These are phyloP conservation scores for Paraphaeosphaeria sporulosa DNA, from an alignment of 2,329 filamentous ascomycete genomes.

Conservation along the genomic window DNA sequence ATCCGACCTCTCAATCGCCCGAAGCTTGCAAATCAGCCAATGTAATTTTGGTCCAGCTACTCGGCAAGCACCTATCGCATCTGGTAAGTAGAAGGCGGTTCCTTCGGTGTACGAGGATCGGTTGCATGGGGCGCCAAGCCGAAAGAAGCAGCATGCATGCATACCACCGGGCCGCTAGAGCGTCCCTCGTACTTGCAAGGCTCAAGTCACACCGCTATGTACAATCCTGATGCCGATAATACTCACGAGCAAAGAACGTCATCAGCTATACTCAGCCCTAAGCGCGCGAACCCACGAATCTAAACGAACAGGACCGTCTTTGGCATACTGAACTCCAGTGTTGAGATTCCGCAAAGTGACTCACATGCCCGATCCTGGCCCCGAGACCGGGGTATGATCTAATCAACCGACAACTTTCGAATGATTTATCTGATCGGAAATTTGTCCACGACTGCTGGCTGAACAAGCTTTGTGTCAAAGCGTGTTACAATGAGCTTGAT, in stretches of 20 bases:
- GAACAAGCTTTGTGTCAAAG: background rate
- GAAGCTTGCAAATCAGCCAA: slow-evolving; percentile 5
- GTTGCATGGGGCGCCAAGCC: background rate
- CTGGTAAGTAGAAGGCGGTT: background rate
- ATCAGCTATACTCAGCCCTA: background rate
- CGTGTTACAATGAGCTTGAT: background rate
- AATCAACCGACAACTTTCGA: background rate
- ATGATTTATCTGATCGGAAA: background rate
- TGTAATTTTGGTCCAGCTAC: background rate
- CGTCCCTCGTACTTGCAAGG: background rate
- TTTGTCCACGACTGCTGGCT: background rate
- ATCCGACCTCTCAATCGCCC: slow-evolving; percentile 4
- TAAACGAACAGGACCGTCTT: background rate
- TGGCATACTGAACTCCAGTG: background rate
- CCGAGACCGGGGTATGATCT: background rate
- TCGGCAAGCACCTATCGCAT: background rate
- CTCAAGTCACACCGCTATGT: background rate
- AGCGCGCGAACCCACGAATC: background rate
- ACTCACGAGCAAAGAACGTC: background rate
- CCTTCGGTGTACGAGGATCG: slow-evolving; percentile 3
- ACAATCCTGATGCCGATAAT: background rate
- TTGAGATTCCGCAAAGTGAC: background rate
- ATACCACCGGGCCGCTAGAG: slow-evolving; percentile 1
- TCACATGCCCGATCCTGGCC: background rate
- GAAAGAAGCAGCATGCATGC: background rate